Evolutionary conservation across 805 yeast species (phyloP), one percentile per base, ranked within the genome.

Genomic region (Saccharomyces eubayanus): DNA sequence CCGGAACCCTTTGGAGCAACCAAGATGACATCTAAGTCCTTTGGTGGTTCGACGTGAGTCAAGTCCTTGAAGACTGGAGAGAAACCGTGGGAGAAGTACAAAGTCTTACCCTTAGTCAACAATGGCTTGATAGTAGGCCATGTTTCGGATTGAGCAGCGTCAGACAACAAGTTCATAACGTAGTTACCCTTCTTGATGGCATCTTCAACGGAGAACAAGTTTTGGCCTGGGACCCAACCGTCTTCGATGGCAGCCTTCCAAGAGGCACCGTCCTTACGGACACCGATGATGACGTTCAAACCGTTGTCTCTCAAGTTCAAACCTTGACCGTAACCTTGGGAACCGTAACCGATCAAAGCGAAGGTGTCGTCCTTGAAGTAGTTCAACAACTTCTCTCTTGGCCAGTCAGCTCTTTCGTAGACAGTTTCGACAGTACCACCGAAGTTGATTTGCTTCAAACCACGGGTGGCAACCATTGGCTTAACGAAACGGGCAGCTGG

Each of bases 1-100:
- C 99, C 99, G 61, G 98, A 92, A 75, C 99, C 99, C 87, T 94
- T 94, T 80, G 99, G 99, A 76, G 99, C 99, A 72, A 92, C 99
- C 72, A 94, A 82, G 79, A 94, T 94, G 65, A 91, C 97, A 72
- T 94, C 99, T 64, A 94, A 82, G 78, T 92, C 87, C 64, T 78
- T 77, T 79, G 99, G 99, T 70, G 96, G 86, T 69, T 84, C 97
- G 69, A 94, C 99, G 70, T 91, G 80, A 74, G 99, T 94, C 77
- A 92, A 85, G 68, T 90, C 90, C 80, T 90, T 89, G 92, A 94
- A 94, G 59, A 94, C 97, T 72, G 98, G 98, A 54, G 97, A 91
- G 89, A 94, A 94, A 73, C 99, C 99, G 81, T 94, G 99, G 61
- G 99, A 87, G 82, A 94, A 94, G 89, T 94, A 94, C 71, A 94